Percentiles rank a stretch among this genome's conserved stretches.
Conservation (phyloP, 805 yeast genomes). For the Candida piceae region DNA sequence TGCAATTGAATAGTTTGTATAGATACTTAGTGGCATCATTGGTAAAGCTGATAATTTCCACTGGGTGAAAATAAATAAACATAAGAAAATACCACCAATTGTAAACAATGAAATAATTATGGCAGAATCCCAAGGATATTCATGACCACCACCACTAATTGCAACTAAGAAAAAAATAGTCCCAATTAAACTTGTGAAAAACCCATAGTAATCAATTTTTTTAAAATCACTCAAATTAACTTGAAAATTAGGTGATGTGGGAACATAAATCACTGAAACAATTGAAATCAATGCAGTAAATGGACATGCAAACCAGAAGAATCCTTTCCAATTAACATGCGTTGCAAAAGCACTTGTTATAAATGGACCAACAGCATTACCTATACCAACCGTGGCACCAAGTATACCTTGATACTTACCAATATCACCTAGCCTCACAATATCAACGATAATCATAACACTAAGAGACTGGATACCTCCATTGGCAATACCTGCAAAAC, state of each 20-base stretch:
- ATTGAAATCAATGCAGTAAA: slow-evolving; percentile 30
- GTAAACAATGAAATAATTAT: slow-evolving; percentile 36
- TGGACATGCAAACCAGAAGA: slow-evolving; percentile 46
- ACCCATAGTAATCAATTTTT: slow-evolving; percentile 51
- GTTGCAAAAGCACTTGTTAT: slow-evolving; percentile 46
- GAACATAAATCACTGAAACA: slow-evolving; percentile 31
- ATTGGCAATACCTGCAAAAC: slow-evolving; percentile 52
- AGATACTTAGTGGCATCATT: slow-evolving; percentile 46
- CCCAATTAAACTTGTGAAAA: slow-evolving; percentile 42
- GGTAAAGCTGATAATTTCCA: slow-evolving; percentile 45
- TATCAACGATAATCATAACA: slow-evolving; percentile 50
- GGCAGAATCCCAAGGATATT: slow-evolving; percentile 50
- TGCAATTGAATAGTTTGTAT: slow-evolving; percentile 32
- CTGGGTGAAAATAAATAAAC: slow-evolving; percentile 45
- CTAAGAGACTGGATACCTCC: slow-evolving; percentile 48
- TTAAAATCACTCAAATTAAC: slow-evolving; percentile 34
- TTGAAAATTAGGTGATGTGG: slow-evolving; percentile 27
- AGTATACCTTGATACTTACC: slow-evolving; percentile 55
- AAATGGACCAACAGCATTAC: slow-evolving; percentile 53
- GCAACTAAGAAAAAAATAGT: slow-evolving; percentile 50
- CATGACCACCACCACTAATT: slow-evolving; percentile 56
- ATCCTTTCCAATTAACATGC: slow-evolving; percentile 43
- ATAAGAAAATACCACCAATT: slow-evolving; percentile 37
- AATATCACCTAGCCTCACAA: slow-evolving; percentile 47
- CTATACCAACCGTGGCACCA: slow-evolving; percentile 46